Evolutionary conservation across 805 yeast species (phyloP), one percentile per base, ranked within the genome.

Genomic region (Myxozyma lipomycoides): DNA sequence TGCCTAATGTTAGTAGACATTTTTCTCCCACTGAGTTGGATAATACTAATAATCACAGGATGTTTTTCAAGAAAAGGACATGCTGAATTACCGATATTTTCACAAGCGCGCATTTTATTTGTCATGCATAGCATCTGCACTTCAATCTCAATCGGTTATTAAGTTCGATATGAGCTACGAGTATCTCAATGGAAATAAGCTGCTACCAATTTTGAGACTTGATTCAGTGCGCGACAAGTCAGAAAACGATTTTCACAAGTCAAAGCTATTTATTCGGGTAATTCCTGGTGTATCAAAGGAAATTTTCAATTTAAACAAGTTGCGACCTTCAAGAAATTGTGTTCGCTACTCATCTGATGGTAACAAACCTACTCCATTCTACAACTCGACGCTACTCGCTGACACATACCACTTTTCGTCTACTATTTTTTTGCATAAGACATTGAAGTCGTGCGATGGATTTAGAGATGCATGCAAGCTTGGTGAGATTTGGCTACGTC

Each of bases 81-180:
- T 83, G 63, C 73, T 91, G 61, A 93, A 93, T 70, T 88, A 86
- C 70, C 76, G 98, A 64, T 91, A 93, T 36, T 71, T 88, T 49
- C 89, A 91, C 70, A 93, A 93, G 68, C 78, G 96, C 59, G 81
- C 96, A 6, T 91, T 86, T 60, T 93, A 89, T 63, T 61, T 89
- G 49, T 91, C 96, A 1, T 84, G 81, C 63, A 63, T 93, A 51
- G 84, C 95, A 1, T 82, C 82, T 43, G 74, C 80, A 48, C 70
- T 90, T 37, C 67, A 77, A 0, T 12, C 40, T 66, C 77, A 36
- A 71, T 83, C 18, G 74, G 48, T 22, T 4, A 21, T 41, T 10
- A 36, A 87, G 19, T 58, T 77, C 41, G 67, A 71, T 36, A 56
- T 87, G 36, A 78, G 81, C 57, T 91, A 84, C 64, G 78, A 80